Evolutionary conservation across 768 basidiomycete genomes (phyloP).

Genomic region (Lentinula sp.): DNA sequence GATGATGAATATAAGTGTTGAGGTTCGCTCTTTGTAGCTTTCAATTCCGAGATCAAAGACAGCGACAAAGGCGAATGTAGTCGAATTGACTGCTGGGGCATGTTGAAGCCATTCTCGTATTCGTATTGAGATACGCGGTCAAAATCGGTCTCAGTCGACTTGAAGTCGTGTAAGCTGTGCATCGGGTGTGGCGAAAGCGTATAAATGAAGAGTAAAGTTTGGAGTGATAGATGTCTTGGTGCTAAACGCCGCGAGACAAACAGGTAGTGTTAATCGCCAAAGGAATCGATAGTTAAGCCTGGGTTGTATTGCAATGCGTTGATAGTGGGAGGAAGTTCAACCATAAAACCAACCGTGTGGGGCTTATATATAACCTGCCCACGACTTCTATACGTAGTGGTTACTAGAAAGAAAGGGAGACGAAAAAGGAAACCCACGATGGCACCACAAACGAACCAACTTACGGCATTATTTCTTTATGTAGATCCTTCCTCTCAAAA

Average conservation of each 20-base stretch:
- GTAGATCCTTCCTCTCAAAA: not conserved
- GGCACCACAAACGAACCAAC: slow-evolving; percentile 4
- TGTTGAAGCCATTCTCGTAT: not conserved
- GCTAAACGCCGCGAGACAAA: too few species aligned
- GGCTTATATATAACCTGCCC: slow-evolving; percentile 5
- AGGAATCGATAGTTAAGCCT: not conserved
- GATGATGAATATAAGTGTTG: not conserved
- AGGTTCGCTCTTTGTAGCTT: not conserved
- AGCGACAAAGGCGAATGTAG: not conserved
- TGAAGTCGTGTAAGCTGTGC: not conserved
- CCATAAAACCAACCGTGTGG: slow-evolving; percentile 2
- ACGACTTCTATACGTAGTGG: slow-evolving; percentile 2
- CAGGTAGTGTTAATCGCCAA: not conserved
- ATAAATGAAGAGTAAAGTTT: not conserved
- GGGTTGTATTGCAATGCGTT: not conserved
- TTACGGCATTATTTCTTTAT: slow-evolving; percentile 5
- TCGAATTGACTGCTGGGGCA: slow-evolving; percentile 1
- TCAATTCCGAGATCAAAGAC: not conserved
- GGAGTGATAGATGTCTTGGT: not conserved
- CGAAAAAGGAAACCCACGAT: slow-evolving; percentile 5
- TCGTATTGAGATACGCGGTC: not conserved
- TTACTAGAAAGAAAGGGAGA: slow-evolving; percentile 4
- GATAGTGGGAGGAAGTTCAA: not conserved
- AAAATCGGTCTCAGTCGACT: not conserved
- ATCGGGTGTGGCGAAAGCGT: not conserved